A percentile compares a stretch with the other conserved stretches of the same genome.
Evolutionary conservation across 2,329 filamentous ascomycete species (phyloP).

Genomic region (Annulohypoxylon truncatum): DNA sequence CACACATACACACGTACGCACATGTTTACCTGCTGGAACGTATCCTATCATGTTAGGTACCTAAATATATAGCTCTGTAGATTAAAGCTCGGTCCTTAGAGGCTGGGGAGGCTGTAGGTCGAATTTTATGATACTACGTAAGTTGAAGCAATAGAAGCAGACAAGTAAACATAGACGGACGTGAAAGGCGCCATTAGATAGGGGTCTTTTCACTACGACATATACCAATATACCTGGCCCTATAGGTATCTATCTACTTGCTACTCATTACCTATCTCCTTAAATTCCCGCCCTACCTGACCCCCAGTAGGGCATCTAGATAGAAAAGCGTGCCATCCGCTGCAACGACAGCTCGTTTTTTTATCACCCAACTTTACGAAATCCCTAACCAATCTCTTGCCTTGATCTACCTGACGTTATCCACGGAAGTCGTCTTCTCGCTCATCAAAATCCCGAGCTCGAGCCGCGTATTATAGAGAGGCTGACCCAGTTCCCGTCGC

Average conservation of each 20-base stretch:
- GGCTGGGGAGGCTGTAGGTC: background rate
- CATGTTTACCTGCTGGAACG: background rate
- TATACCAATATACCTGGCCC: background rate
- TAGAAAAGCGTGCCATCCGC: conserved; percentile 1
- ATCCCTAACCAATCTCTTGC: background rate
- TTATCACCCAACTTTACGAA: background rate
- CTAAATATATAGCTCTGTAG: background rate
- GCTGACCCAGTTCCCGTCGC: conserved; percentile 19
- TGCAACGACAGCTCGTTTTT: background rate
- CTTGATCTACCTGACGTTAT: background rate
- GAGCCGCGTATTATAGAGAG: conserved; percentile 20
- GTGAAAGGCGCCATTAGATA: background rate
- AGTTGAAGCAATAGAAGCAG: background rate
- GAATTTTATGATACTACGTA: background rate
- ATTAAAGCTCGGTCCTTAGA: background rate
- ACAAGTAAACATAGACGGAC: background rate
- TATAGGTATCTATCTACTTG: background rate
- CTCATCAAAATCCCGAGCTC: conserved; percentile 19
- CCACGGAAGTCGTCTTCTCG: background rate
- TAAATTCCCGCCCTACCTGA: background rate
- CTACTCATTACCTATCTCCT: background rate
- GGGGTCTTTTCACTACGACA: background rate
- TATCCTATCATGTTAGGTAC: conserved; percentile 1
- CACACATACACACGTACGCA: background rate
- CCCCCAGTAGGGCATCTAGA: background rate